Percentiles rank a stretch among this genome's conserved stretches.
These are phyloP conservation scores for Mitragyna speciosa DNA, from an alignment of 257 asterid species.

Conservation along the genomic window DNA sequence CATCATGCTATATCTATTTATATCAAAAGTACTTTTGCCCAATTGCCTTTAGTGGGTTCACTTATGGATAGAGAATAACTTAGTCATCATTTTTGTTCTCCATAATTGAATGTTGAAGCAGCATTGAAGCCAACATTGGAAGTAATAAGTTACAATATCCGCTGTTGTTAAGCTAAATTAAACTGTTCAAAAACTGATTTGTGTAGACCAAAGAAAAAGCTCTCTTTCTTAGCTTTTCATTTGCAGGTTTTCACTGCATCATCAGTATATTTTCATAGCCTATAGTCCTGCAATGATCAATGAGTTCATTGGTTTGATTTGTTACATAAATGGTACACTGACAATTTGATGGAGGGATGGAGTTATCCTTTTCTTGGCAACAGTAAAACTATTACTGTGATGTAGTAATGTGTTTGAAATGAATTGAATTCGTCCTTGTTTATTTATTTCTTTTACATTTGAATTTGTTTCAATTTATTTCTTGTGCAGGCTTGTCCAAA, in stretches of 20 bases:
- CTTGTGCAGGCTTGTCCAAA: constrained; percentile 90
- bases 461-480: background rate
- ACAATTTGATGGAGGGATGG: background rate
- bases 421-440: background rate
- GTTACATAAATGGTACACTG: background rate
- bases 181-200: background rate
- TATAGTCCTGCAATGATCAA: background rate
- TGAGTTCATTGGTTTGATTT: background rate
- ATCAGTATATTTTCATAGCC: background rate
- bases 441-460: background rate
- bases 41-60: background rate
- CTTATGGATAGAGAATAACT: background rate
- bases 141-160: background rate
- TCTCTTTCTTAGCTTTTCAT: background rate
- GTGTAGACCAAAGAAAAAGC: background rate
- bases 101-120: background rate
- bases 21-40: background rate
- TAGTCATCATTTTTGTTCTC: background rate
- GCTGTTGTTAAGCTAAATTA: too few relatives aligned
- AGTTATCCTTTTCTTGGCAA: background rate
- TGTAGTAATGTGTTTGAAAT: background rate
- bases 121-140: background rate
- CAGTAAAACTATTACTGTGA: background rate
- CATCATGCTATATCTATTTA: too few relatives aligned
- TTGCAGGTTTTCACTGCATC: background rate